Evolutionary conservation across 1,284 basidiomycete species (phyloP), one percentile per base, ranked within the genome.

Genomic region (Trichosporon sp.): DNA sequence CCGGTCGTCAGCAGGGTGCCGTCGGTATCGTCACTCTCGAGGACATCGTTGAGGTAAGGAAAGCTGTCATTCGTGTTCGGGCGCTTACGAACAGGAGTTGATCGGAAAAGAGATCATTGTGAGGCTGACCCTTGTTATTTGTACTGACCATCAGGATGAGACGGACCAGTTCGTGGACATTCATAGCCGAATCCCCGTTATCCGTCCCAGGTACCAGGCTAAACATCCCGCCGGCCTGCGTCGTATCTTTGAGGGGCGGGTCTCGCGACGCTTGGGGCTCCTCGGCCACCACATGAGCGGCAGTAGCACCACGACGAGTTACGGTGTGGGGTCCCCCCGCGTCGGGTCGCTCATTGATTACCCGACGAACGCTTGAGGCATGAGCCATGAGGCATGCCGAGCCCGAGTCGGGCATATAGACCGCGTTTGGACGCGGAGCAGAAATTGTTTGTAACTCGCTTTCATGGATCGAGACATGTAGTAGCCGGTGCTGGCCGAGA

Each of bases 1-100:
- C 94, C 0, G 94, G 94, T 0, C 81, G 87, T 65, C 86, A 90
- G 19, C 56, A 68, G 14, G 92, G 92, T 46, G 93, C 89, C 0
- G 86, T 94, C 19, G 93, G 93, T 31, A 89, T 93, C 0, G 88
- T 93, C 61, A 93, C 85, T 4, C 79, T 86, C 4, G 86, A 86
- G 71, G 86, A 86, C 71, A 84, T 86, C 16, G 84, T 86, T 12
- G 86, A 86, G 73, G 85, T 85, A 75, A 77, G 79, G 79, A 63
- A 16, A 11, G 46, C n/a, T 12, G 19, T 4, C 14, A 10, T 35
- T 40, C 14, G 43, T 26, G 8, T 10, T 46, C 68, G 26, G 26
- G 26, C 26, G n/a, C 48, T 35, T 8, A 35, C 68, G 32, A 1
- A 1, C 76, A 80, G 77, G 81, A 82, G 66, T 68, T 83, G 59